phyloP scores from a whole-genome alignment of 1,284 basidiomycete species.

The Gomphus sp. region DNA sequence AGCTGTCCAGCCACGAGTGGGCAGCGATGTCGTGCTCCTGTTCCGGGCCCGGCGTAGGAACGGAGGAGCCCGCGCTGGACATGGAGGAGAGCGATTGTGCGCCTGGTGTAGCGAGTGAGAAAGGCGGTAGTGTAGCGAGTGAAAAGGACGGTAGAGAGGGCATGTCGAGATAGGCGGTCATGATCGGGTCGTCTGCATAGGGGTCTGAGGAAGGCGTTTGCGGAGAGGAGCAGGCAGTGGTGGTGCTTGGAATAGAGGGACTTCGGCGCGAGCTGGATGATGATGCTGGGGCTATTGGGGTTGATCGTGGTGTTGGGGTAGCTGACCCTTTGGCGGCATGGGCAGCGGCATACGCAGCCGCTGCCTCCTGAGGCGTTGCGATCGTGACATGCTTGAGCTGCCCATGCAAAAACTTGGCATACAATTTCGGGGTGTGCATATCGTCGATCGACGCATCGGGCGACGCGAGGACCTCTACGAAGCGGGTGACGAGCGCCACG shows the following conservation, averaged over 20 bases:
- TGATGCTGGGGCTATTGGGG: neutral
- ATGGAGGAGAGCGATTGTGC: neutral
- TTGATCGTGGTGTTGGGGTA: neutral
- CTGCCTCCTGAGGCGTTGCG: neutral
- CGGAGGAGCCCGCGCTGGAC: neutral
- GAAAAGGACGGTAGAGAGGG: neutral
- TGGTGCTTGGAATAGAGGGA: neutral
- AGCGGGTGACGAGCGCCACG: slow-evolving; percentile 10
- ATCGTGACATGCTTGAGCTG: neutral
- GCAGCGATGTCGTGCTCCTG: neutral
- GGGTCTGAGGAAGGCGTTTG: neutral
- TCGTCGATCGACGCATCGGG: slow-evolving; percentile 13
- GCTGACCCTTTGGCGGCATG: neutral
- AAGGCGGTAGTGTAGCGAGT: neutral
- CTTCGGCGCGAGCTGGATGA: neutral
- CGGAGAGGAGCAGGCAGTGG: neutral
- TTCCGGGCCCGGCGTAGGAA: neutral
- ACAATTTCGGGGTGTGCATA: slow-evolving; percentile 14
- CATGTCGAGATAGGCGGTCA: neutral
- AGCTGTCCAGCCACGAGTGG: neutral
- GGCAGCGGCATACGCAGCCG: neutral
- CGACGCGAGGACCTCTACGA: slow-evolving; percentile 11
- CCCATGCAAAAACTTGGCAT: slow-evolving; percentile 13
- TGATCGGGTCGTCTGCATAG: neutral
- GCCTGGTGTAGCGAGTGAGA: neutral